Evolutionary conservation across 148 eudicot genomes (phyloP).

Genomic region (Cornus kousa): DNA sequence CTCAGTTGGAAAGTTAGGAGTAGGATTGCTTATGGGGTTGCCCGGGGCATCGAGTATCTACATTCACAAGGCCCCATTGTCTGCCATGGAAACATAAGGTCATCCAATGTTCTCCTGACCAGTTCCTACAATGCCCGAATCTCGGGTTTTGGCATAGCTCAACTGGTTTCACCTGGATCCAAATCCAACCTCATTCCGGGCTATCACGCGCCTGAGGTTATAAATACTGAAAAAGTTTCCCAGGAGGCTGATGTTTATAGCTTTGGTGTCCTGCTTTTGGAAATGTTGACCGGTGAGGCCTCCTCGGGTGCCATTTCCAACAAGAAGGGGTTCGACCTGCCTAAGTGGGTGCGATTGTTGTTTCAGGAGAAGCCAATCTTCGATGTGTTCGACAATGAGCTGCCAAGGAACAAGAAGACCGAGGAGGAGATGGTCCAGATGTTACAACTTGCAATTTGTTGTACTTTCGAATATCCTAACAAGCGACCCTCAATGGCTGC

Average conservation of each 20-base stretch:
- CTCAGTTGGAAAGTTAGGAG: not conserved
- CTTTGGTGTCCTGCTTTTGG: constrained; percentile 25
- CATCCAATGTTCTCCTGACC: constrained; percentile 22
- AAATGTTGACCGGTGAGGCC: constrained; percentile 16
- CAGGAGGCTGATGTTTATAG: constrained; percentile 24
- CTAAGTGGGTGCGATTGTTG: constrained; percentile 17
- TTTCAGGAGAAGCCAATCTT: constrained; percentile 1
- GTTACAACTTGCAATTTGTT: constrained; percentile 11
- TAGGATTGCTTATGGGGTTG: not conserved
- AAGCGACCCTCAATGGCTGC: constrained; percentile 10
- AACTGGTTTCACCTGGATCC: not conserved
- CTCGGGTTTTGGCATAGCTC: constrained; percentile 15
- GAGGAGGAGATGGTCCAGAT: constrained; percentile 17
- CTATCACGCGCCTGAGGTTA: constrained; percentile 18
- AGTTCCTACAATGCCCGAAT: constrained; percentile 5
- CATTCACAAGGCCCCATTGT: not conserved
- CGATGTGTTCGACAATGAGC: constrained; percentile 15
- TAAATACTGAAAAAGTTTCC: not conserved
- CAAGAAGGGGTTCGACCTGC: constrained; percentile 14
- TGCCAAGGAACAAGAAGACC: not conserved
- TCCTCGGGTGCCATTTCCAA: not conserved
- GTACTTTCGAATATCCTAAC: constrained; percentile 11
- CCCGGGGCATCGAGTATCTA: not conserved
- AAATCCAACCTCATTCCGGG: constrained; percentile 5
- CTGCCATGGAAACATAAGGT: constrained; percentile 2